phyloP scores from a whole-genome alignment of 1,284 basidiomycete genomes.

The Gymnopus androsaceus region DNA sequence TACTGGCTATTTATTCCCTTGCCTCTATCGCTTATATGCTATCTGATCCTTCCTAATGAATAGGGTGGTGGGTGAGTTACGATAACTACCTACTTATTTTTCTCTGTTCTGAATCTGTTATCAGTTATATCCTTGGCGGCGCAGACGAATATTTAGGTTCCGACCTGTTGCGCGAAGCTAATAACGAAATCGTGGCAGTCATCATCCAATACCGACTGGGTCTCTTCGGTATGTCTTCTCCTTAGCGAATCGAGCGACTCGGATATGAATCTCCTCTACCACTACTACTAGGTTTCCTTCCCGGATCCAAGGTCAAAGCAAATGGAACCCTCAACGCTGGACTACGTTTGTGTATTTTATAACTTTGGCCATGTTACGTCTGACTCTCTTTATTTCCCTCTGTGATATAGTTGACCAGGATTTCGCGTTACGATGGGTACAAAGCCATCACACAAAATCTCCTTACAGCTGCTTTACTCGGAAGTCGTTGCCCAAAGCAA shows the following conservation, averaged over 20 bases:
- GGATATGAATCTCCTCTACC: not conserved
- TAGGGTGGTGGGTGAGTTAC: slow-evolving; percentile 31
- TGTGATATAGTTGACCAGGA: slow-evolving; percentile 33
- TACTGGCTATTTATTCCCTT: not conserved
- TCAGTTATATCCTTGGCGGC: slow-evolving; percentile 20
- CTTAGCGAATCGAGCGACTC: too few species aligned
- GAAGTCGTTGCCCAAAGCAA: slow-evolving; percentile 18
- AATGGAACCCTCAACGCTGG: slow-evolving; percentile 31
- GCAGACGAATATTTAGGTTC: slow-evolving; percentile 17
- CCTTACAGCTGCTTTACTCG: slow-evolving; percentile 22
- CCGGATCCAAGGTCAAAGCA: slow-evolving; percentile 27
- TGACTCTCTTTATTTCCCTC: not conserved
- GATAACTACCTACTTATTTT: too few species aligned
- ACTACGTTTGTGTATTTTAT: slow-evolving; percentile 21
- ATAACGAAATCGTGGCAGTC: slow-evolving; percentile 23
- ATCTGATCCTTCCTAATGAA: slow-evolving; percentile 28
- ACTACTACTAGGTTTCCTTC: slow-evolving; percentile 27
- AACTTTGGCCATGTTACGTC: not conserved
- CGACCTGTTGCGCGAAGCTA: slow-evolving; percentile 22
- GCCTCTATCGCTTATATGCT: not conserved
- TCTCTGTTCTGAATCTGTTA: not conserved
- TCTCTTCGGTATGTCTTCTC: slow-evolving; percentile 19
- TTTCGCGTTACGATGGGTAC: slow-evolving; percentile 34
- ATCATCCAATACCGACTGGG: slow-evolving; percentile 27
- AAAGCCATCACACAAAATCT: too few species aligned